Percentiles rank a stretch among this genome's conserved stretches.
Evolutionary conservation across 345 rosid species (phyloP).

Genomic region (Salix dunnii): DNA sequence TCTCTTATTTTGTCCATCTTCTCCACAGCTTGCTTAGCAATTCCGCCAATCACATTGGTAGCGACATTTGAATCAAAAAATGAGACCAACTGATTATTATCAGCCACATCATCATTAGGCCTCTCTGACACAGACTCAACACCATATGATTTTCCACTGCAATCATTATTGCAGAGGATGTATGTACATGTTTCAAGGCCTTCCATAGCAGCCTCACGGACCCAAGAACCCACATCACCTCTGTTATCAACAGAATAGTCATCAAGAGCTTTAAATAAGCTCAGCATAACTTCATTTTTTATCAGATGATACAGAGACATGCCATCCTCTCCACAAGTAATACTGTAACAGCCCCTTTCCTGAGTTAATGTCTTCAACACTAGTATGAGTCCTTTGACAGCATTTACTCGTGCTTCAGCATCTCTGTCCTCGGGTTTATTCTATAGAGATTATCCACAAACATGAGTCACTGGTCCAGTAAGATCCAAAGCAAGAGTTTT

Average conservation of each 20-base stretch:
- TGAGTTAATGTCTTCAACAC: conserved; percentile 77
- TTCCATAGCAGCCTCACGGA: conserved; percentile 94
- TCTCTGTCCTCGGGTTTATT: conserved; percentile 86
- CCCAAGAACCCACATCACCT: conserved; percentile 99
- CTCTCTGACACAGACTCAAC: conserved; percentile 22
- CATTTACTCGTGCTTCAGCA: conserved; percentile 92
- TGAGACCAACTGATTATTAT: conserved; percentile 20
- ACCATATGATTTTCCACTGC: conserved; percentile 8
- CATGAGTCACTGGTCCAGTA: conserved; percentile 15
- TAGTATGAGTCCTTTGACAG: conserved; percentile 81
- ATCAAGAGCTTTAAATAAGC: conserved; percentile 76
- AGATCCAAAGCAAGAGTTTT: neutral
- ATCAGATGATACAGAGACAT: conserved; percentile 54
- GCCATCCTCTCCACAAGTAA: conserved; percentile 34
- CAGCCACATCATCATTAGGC: conserved; percentile 21
- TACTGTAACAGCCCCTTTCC: conserved; percentile 28
- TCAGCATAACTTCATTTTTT: conserved; percentile 73
- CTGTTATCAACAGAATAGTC: conserved; percentile 94
- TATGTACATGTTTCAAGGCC: conserved; percentile 81
- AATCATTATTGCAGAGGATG: conserved; percentile 52
- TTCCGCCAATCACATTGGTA: conserved; percentile 51
- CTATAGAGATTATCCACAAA: conserved; percentile 36
- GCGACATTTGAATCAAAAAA: conserved; percentile 66
- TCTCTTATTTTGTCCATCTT: conserved; percentile 96
- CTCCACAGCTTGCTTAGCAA: conserved; percentile 86